Evolutionary conservation across 768 basidiomycete species (phyloP).

Genomic region (Piloderma croceum): DNA sequence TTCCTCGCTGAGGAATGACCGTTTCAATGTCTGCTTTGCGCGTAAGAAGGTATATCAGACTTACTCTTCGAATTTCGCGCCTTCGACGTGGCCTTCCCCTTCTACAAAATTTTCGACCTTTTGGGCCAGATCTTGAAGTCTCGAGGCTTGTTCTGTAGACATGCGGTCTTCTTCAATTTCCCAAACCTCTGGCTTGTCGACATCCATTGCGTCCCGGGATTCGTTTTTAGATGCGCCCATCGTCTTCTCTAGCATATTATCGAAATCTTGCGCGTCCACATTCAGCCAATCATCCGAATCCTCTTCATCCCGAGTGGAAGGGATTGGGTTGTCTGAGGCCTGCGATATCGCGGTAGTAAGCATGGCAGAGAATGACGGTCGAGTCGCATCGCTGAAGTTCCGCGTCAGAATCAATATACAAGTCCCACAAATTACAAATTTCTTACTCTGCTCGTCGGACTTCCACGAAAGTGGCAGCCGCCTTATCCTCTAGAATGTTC

Average conservation of each 20-base stretch:
- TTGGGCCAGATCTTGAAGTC: slow-evolving; percentile 69
- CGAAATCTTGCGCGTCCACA: slow-evolving; percentile 69
- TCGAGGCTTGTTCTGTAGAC: slow-evolving; percentile 60
- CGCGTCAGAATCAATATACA: neutral
- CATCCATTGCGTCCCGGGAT: slow-evolving; percentile 42
- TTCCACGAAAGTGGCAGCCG: slow-evolving; percentile 59
- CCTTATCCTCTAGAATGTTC: slow-evolving; percentile 68
- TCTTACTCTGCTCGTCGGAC: slow-evolving; percentile 65
- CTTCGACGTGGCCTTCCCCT: slow-evolving; percentile 83
- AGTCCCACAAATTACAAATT: too few relatives aligned
- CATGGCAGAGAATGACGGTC: slow-evolving; percentile 70
- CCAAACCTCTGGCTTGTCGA: slow-evolving; percentile 29
- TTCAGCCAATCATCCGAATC: slow-evolving; percentile 85
- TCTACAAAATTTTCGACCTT: slow-evolving; percentile 90
- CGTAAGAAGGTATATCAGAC: slow-evolving; percentile 22
- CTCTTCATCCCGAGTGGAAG: slow-evolving; percentile 39
- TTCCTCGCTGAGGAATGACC: slow-evolving; percentile 43
- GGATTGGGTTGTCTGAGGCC: slow-evolving; percentile 26
- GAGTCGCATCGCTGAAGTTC: slow-evolving; percentile 43
- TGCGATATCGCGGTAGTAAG: slow-evolving; percentile 60
- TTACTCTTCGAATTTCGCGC: slow-evolving; percentile 88
- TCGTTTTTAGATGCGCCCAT: slow-evolving; percentile 9
- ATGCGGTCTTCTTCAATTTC: slow-evolving; percentile 41
- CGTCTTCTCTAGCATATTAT: slow-evolving; percentile 57
- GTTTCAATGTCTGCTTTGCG: slow-evolving; percentile 3